Conservation (phyloP, 495 filamentous ascomycete genomes). For the Aspergillus bertholletiae region DNA sequence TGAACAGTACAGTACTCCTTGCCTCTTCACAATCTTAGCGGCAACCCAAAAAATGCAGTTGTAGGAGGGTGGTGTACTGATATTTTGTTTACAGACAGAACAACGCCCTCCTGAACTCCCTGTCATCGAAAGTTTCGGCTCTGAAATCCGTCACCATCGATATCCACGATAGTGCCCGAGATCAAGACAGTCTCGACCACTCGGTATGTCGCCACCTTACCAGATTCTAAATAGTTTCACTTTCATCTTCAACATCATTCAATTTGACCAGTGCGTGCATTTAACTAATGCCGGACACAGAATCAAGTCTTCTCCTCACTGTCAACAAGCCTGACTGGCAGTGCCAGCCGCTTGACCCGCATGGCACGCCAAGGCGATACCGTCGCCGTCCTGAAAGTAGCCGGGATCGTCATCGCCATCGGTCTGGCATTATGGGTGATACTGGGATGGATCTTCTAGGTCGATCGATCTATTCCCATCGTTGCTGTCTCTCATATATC, state of each 20-base stretch:
- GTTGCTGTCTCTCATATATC: not conserved
- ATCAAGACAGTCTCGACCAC: constrained; percentile 80
- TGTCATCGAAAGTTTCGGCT: constrained; percentile 84
- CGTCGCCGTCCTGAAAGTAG: constrained; percentile 82
- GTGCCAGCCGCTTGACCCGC: constrained; percentile 78
- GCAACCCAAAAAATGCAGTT: no score
- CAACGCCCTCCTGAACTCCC: constrained; percentile 88
- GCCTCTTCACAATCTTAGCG: constrained; percentile 1
- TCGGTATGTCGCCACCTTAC: constrained; percentile 55
- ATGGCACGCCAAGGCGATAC: constrained; percentile 92
- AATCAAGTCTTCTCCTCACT: constrained; percentile 62
- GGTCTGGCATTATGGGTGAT: constrained; percentile 75
- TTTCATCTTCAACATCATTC: not conserved
- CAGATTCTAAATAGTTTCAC: not conserved
- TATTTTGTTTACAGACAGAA: constrained; percentile 63
- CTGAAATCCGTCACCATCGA: constrained; percentile 96
- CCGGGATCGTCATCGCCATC: constrained; percentile 73
- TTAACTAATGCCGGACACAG: constrained; percentile 22
- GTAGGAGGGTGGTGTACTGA: no score
- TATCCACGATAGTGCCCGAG: constrained; percentile 91
- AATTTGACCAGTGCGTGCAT: not conserved
- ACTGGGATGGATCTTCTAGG: constrained; percentile 61
- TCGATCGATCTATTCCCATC: not conserved
- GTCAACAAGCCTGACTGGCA: constrained; percentile 67
- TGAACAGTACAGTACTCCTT: constrained; percentile 55